phyloP scores from a whole-genome alignment of 1,284 basidiomycete genomes.

The Ceratobasidium sp. region DNA sequence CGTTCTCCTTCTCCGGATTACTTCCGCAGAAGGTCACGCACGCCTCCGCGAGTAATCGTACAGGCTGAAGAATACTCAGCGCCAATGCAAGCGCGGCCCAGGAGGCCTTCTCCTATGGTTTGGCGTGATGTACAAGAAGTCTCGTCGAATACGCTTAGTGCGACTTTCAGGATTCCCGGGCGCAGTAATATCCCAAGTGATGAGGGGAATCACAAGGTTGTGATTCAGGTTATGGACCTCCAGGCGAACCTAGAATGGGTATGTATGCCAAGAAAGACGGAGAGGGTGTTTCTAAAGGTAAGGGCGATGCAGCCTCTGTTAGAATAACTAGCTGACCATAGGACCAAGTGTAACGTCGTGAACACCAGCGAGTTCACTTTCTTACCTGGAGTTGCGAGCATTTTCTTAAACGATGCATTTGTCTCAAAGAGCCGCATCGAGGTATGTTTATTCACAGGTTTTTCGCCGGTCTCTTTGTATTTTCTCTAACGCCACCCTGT shows the following conservation, averaged over 20 bases:
- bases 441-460: background rate
- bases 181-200: slow-evolving; percentile 47
- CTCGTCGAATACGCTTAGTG: slow-evolving; percentile 27
- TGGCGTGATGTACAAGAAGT: too few species aligned
- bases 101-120: too few species aligned
- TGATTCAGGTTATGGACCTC: slow-evolving; percentile 49
- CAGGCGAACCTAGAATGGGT: slow-evolving; percentile 46
- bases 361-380: slow-evolving; percentile 43
- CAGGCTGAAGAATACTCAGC: too few species aligned
- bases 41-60: too few species aligned
- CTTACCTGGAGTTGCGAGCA: slow-evolving; percentile 46
- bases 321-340: background rate
- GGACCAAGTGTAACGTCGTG: slow-evolving; percentile 34
- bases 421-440: slow-evolving; percentile 44
- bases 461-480: slow-evolving; percentile 2
- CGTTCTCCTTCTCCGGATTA: too few species aligned
- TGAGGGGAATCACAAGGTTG: slow-evolving; percentile 45
- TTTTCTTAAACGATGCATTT: slow-evolving; percentile 51
- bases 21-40: too few species aligned
- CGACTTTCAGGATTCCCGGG: slow-evolving; percentile 47
- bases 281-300: slow-evolving; percentile 6
- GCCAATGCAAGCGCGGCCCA: too few species aligned
- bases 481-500: slow-evolving; percentile 34
- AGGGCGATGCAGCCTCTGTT: background rate
- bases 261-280: background rate